These are phyloP conservation scores for Myxozyma kluyveri DNA, from an alignment of 805 yeast genomes.

Conservation along the genomic window DNA sequence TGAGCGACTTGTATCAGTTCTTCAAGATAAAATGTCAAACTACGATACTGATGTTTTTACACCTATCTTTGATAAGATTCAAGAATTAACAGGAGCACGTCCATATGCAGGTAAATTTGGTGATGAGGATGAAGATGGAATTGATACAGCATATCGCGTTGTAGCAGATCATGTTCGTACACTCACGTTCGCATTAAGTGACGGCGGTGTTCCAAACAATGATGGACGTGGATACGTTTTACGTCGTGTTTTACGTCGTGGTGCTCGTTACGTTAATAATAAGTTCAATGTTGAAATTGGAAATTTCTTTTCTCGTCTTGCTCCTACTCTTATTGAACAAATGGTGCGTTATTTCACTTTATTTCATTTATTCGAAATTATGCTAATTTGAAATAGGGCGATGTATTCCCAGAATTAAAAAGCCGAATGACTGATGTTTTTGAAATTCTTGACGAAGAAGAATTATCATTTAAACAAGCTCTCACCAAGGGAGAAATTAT, in stretches of 20 bases:
- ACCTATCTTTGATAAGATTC: slow-evolving; percentile 81
- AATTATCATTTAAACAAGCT: slow-evolving; percentile 89
- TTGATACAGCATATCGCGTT: slow-evolving; percentile 97
- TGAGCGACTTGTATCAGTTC: slow-evolving; percentile 91
- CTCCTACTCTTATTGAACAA: slow-evolving; percentile 89
- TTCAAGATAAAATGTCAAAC: slow-evolving; percentile 88
- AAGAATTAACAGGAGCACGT: slow-evolving; percentile 90
- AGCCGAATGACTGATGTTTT: slow-evolving; percentile 69
- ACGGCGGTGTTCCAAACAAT: slow-evolving; percentile 99
- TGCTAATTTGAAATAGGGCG: slow-evolving; percentile 38
- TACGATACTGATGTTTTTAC: slow-evolving; percentile 96
- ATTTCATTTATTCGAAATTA: background rate
- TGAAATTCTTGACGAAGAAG: slow-evolving; percentile 95
- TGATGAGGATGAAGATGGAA: slow-evolving; percentile 81
- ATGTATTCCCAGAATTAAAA: slow-evolving; percentile 86
- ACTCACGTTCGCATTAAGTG: slow-evolving; percentile 90
- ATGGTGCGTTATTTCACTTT: no score
- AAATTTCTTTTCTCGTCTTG: slow-evolving; percentile 83
- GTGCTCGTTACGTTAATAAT: slow-evolving; percentile 94
- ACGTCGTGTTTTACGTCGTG: slow-evolving; percentile 96
- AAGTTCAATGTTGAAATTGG: slow-evolving; percentile 96
- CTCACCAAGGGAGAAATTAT: slow-evolving; percentile 96
- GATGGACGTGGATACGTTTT: slow-evolving; percentile 99
- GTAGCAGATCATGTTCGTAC: slow-evolving; percentile 98
- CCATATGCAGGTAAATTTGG: slow-evolving; percentile 92